Evolutionary conservation across 768 basidiomycete genomes (phyloP).

Genomic region (Boletus patriciae): DNA sequence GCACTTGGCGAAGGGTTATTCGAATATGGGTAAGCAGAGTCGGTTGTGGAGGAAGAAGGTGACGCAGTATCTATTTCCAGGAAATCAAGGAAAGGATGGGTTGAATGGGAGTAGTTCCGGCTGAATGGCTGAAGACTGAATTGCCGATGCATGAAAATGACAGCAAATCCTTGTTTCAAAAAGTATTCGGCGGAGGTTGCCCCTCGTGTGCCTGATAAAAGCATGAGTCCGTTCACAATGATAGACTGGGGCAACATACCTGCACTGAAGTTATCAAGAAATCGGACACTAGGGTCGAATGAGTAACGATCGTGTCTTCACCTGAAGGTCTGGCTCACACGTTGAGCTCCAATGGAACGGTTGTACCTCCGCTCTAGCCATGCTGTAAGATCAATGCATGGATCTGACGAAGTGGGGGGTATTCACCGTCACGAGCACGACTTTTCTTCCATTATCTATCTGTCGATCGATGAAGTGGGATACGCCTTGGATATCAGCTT

Average conservation of each 20-base stretch:
- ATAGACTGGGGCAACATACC: slow-evolving; percentile 46
- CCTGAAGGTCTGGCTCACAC: slow-evolving; percentile 65
- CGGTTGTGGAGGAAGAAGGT: slow-evolving; percentile 19
- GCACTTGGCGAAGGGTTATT: slow-evolving; percentile 31
- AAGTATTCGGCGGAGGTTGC: slow-evolving; percentile 99
- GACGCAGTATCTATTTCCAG: slow-evolving; percentile 58
- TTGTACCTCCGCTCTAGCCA: slow-evolving; percentile 92
- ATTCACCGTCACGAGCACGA: slow-evolving; percentile 92
- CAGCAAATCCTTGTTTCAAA: slow-evolving; percentile 89
- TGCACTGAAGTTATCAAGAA: slow-evolving; percentile 98
- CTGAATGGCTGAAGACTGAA: slow-evolving; percentile 98
- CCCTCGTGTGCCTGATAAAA: slow-evolving; percentile 80
- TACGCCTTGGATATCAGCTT: slow-evolving; percentile 63
- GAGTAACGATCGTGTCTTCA: slow-evolving; percentile 15
- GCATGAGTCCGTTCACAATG: not conserved
- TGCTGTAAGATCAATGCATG: slow-evolving; percentile 14
- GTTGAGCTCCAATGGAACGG: slow-evolving; percentile 96
- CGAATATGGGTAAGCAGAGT: slow-evolving; percentile 22
- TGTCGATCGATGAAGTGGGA: slow-evolving; percentile 72
- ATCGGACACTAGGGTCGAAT: slow-evolving; percentile 73
- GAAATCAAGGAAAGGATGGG: slow-evolving; percentile 96
- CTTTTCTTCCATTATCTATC: slow-evolving; percentile 58
- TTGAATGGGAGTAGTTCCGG: slow-evolving; percentile 96
- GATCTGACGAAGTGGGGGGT: not conserved
- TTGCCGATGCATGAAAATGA: slow-evolving; percentile 98